Base-by-base conservation (phyloP, 1,284 basidiomycete species). In the Lentinus polychrous region DNA sequence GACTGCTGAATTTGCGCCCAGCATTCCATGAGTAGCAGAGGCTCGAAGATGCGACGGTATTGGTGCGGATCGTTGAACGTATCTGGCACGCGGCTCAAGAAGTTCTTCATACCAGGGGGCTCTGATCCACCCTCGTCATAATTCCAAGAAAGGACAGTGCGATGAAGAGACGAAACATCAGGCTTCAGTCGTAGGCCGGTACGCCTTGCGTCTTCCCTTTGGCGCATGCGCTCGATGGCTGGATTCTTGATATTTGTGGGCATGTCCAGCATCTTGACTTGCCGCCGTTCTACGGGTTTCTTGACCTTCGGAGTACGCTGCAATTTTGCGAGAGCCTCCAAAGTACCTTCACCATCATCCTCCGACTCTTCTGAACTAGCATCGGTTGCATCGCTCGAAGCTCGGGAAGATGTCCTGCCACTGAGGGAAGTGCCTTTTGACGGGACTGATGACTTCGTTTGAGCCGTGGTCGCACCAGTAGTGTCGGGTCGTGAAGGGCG, bases 1-100 rank as follows among this genome's bases (percentile, higher is more conserved):
- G 91, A 81, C 61, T 91, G 79, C 32, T 72, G 61, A 49, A 98
- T 77, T 60, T 97, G 92, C 24, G 88, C 82, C 94, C 96, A 98
- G 54, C 90, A 86, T 67, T 99, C 96, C 51, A 91, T 74, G 27
- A 94, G 69, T 20, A 98, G 72, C n/a, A 99, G 73, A 1, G 96
- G 93, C 56, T 92, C 82, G 60, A 96, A 93, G 22, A 86, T 72
- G 22, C 71, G 70, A 36, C 80, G 75, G 65, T 96, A 99, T 27
- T 93, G 78, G 3, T 71, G 63, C 46, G 83, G 77, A 50, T 79
- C 75, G 2, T 59, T 58, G 62, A 97, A 98, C 6, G 65, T 69
- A 43, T 81, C 76, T 0, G 88, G 87, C 3, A 95, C 75, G 3
- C 64, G 66, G 6, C 59, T 53, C 24, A 75, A 59, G 7, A 62